Evolutionary conservation across 1,284 basidiomycete species (phyloP), one percentile per base, ranked within the genome.

Genomic region (Moesziomyces aphidis): DNA sequence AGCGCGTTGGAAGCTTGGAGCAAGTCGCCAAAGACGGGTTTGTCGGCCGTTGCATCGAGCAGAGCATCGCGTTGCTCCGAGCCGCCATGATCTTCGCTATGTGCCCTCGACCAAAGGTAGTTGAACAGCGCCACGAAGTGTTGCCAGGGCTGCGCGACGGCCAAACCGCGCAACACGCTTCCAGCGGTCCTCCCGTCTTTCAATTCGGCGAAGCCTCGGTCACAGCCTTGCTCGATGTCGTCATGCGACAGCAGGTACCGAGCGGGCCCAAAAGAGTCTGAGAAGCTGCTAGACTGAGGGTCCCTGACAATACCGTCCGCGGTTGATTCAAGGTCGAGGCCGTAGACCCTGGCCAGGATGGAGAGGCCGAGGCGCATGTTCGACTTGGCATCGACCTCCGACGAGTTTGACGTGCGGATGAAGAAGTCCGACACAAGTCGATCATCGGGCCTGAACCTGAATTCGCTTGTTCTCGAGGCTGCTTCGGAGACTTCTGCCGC

Each of bases 391-490:
- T 48, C 51, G 6, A 23, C 47, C 17, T 61, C 50, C 11, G 50
- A 28, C 10, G 22, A 10, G 1, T 23, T 17, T 8, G 44, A n/a
- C 7, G 63, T 19, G 13, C 53, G 39, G 7, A 17, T 43, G 28
- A 72, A 55, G 21, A 67, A 43, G 17, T 52, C 43, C 15, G 15
- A n/a, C 47, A 73, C 53, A 21, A 61, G 36, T 24, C 26, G 34
- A 7, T 64, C 64, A 31, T 73, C 70, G 8, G 70, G 70, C 15
- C 55, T 45, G 23, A 73, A 73, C 44, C 71, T 57, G 19, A 21
- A 22, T 21, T 6, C 22, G n/a, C 45, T 28, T 17, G 47, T 7
- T 19, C 21, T 31, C 17, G 24, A 24, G 11, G 23, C n/a, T 21
- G 47, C 10, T 15, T 46, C 13, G 15, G 21, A 17, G 36, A 21